phyloP scores from a whole-genome alignment of 495 filamentous ascomycete species.

The Bryoglossum gracile region DNA sequence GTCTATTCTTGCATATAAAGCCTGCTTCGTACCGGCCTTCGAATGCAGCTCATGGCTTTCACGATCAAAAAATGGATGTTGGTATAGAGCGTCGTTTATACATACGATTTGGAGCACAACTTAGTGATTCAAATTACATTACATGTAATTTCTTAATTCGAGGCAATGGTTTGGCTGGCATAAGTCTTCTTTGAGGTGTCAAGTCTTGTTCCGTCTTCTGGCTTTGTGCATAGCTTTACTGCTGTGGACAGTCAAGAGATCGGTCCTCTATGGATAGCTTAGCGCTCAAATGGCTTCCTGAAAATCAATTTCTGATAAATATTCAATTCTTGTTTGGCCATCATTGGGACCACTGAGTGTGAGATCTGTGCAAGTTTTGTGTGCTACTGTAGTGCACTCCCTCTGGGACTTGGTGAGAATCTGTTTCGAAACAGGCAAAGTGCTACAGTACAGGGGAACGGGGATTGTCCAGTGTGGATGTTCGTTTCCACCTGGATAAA shows the following conservation, averaged over 20 bases:
- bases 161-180: constrained; percentile 11
- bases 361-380: too few relatives aligned
- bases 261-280: constrained; percentile 16
- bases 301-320: constrained; percentile 18
- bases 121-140: constrained; percentile 15
- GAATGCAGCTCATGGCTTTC: constrained; percentile 24
- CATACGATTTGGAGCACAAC: constrained; percentile 6
- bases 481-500: too few relatives aligned
- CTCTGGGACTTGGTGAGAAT: too few relatives aligned
- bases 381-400: too few relatives aligned
- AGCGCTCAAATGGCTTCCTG: constrained; percentile 10
- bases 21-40: constrained; percentile 15
- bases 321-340: constrained; percentile 8
- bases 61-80: constrained; percentile 9
- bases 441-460: too few relatives aligned
- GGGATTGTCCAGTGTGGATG: too few relatives aligned
- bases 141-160: constrained; percentile 19
- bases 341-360: too few relatives aligned
- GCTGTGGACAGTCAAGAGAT: too few relatives aligned
- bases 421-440: too few relatives aligned
- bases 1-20: constrained; percentile 21
- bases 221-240: not conserved
- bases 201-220: constrained; percentile 5
- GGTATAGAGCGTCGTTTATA: constrained; percentile 1
- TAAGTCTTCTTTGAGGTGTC: constrained; percentile 11